Conservation (phyloP, 352 stramenopile genomes). For the Pythium rhizo-oryzae region DNA sequence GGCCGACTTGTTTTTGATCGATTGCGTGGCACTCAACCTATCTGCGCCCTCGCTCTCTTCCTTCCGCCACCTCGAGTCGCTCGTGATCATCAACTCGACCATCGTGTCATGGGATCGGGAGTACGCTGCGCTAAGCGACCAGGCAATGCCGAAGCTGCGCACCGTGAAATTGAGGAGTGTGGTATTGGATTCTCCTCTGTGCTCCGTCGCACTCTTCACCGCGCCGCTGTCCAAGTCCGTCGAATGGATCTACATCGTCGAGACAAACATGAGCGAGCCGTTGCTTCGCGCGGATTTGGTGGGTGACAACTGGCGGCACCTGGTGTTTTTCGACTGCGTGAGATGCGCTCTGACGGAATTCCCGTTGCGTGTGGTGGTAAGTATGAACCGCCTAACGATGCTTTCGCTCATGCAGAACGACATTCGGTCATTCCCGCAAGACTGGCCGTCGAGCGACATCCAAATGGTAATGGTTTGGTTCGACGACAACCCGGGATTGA, state of each 20-base stretch:
- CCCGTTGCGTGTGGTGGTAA: neutral
- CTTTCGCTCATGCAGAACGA: constrained; percentile 15
- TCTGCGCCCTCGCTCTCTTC: constrained; percentile 4
- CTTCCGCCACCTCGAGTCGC: constrained; percentile 8
- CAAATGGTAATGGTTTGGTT: constrained; percentile 13
- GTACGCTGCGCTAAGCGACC: neutral
- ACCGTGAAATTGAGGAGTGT: constrained; percentile 17
- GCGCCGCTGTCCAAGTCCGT: neutral
- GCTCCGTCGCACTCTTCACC: constrained; percentile 3
- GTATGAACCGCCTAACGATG: constrained; percentile 6
- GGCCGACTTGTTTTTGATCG: constrained; percentile 12
- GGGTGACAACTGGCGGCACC: constrained; percentile 11
- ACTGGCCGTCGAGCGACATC: neutral
- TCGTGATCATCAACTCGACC: constrained; percentile 11
- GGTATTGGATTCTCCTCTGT: neutral
- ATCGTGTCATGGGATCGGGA: constrained; percentile 2
- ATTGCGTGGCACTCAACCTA: constrained; percentile 4
- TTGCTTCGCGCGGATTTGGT: neutral
- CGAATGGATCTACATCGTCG: constrained; percentile 17
- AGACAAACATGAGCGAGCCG: constrained; percentile 11
- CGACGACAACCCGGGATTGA: constrained; percentile 2
- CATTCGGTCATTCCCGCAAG: neutral
- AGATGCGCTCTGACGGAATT: constrained; percentile 1
- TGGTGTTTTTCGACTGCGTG: constrained; percentile 17
- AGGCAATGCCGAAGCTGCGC: constrained; percentile 2